Evolutionary conservation across 2,329 filamentous ascomycete genomes (phyloP).

Genomic region (Apiospora aurea): DNA sequence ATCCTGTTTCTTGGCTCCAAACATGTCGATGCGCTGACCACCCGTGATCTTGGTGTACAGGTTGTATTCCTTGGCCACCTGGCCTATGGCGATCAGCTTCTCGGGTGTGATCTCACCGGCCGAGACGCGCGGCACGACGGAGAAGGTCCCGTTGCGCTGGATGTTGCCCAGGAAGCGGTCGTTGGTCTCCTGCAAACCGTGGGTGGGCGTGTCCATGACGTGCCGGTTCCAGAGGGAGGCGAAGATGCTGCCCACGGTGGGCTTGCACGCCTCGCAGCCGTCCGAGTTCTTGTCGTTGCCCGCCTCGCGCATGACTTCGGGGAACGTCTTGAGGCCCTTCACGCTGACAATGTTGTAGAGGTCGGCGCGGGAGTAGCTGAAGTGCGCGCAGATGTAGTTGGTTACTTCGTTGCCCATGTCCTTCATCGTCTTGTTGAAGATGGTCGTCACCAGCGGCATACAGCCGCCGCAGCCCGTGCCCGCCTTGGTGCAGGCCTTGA

Average conservation of each 20-base stretch:
- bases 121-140: slow-evolving; percentile 82
- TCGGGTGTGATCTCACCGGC: slow-evolving; percentile 89
- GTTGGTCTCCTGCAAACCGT: slow-evolving; percentile 89
- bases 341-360: slow-evolving; percentile 90
- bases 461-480: slow-evolving; percentile 91
- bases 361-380: slow-evolving; percentile 82
- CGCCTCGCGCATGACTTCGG: slow-evolving; percentile 78
- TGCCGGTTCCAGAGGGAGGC: slow-evolving; percentile 85
- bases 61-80: slow-evolving; percentile 82
- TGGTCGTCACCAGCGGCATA: slow-evolving; percentile 85
- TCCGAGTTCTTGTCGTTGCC: slow-evolving; percentile 76
- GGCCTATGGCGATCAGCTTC: slow-evolving; percentile 82
- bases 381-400: slow-evolving; percentile 86
- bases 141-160: slow-evolving; percentile 90
- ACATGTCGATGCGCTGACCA: slow-evolving; percentile 91
- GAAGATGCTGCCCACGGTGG: slow-evolving; percentile 80
- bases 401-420: slow-evolving; percentile 87
- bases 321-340: slow-evolving; percentile 76
- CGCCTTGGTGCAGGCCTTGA: slow-evolving; percentile 91
- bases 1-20: slow-evolving; percentile 88
- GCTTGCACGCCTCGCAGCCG: slow-evolving; percentile 89
- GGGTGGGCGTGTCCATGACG: slow-evolving; percentile 72
- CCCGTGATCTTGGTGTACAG: slow-evolving; percentile 94
- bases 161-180: slow-evolving; percentile 90
- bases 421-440: slow-evolving; percentile 89